Evolutionary conservation across 2,329 filamentous ascomycete genomes (phyloP), one percentile per base, ranked within the genome.

Genomic region (Canariomyces notabilis): DNA sequence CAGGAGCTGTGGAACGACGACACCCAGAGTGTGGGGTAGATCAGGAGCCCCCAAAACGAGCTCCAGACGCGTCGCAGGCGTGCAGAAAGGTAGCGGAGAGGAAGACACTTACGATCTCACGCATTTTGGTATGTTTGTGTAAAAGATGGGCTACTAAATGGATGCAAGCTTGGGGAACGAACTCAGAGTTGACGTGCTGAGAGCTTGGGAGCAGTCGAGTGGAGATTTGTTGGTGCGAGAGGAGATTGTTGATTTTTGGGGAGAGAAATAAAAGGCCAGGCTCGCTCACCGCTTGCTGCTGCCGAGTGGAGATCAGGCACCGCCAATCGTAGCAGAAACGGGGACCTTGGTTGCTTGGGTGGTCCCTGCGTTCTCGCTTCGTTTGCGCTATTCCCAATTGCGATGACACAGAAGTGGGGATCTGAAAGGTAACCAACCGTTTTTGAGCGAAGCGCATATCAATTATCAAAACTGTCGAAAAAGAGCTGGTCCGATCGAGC

Each of bases 81-180:
- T 43, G 35, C 34, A 31, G 41, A 44, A 36, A 37, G 33, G 43
- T 38, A 33, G 26, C 33, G 42, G 37, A 46, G 29, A 31, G 22
- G 41, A 43, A 44, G n/a, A n/a, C 42, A 80, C 81, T 71, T 74
- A 85, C 81, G 66, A 85, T 85, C 75, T 85, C 82, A 80, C 82
- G 81, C 82, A 85, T 85, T 58, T 73, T 83, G 79, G 64, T n/a
- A 63, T 62, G 61, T 61, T 59, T 56, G 47, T 53, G 52, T 56
- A 53, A 53, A 55, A 52, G 55, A 51, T 47, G 52, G 49, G 43
- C 49, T 39, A 44, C 47, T 41, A 50, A 58, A 56, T 50, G 22
- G 42, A 42, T 51, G 45, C 34, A 43, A 42, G 35, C 31, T 33
- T 36, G 48, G 57, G 47, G 51, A 56, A 54, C 26, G 14, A 29